Evolutionary conservation across 1,284 basidiomycete genomes (phyloP), one percentile per base, ranked within the genome.

Genomic region (Ustilago xerochloae): DNA sequence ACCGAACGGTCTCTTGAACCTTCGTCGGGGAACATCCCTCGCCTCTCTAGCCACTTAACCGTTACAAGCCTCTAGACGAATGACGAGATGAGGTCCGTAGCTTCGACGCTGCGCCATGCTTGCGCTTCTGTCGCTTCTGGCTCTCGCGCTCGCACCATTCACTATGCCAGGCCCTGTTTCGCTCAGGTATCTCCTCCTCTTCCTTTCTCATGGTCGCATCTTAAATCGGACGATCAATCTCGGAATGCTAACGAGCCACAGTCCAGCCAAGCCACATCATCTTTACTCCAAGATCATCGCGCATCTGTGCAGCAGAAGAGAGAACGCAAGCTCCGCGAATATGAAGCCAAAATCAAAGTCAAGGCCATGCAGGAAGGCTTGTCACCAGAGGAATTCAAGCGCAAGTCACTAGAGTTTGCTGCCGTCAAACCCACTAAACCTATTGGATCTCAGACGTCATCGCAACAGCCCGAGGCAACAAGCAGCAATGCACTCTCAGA

Each of bases 341-440:
- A 83, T 52, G 67, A 74, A 36, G 72, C 57, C 39, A 75, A 76
- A 62, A 73, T 83, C 43, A 61, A 71, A 54, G 65, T 72, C 43
- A 83, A 82, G 57, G 81, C 81, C 10, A 63, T 75, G 56, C 68
- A 79, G 49, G 30, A 78, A 55, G 73, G 78, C n/a, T 13, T 59
- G 18, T 64, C 64, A 15, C 63, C 71, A 10, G 80, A 80, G 32
- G 77, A 80, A 55, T 68, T 78, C 35, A 41, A 63, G 46, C 58
- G 57, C 2, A 38, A 52, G n/a, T 58, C 63, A 6, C 41, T 72
- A 30, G 63, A 63, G 20, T 51, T 26, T 33, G 66, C 60, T n/a
- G 28, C 62, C 5, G 63, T 38, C 12, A 57, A 61, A 10, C 49
- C 54, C 13, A 16, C 38, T 2, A 50, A 52, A 29, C 38, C 38